These are phyloP conservation scores for Goffeauzyma gilvescens DNA, from an alignment of 768 basidiomycete genomes.

Conservation along the genomic window DNA sequence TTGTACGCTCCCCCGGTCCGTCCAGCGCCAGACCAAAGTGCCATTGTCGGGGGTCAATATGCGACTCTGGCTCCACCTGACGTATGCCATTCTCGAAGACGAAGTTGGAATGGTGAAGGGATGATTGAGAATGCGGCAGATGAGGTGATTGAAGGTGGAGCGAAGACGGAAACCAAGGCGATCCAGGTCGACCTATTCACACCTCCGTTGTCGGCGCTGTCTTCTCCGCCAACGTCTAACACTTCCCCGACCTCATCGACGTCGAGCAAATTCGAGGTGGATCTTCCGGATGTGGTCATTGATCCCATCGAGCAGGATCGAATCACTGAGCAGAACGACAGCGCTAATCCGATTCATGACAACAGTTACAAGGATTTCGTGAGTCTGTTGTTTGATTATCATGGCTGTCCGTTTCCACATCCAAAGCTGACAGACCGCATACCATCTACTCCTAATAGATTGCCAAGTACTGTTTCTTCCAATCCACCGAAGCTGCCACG, in stretches of 20 bases:
- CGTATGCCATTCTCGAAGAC: conserved; percentile 17
- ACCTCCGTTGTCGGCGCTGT: conserved; percentile 23
- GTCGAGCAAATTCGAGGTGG: conserved; percentile 13
- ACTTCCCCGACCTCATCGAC: conserved; percentile 14
- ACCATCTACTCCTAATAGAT: conserved; percentile 17
- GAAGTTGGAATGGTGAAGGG: conserved; percentile 26
- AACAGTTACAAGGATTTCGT: conserved; percentile 27
- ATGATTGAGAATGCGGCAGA: conserved; percentile 11
- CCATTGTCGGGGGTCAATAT: conserved; percentile 19
- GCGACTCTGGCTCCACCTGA: conserved; percentile 16
- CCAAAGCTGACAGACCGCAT: not conserved
- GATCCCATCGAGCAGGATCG: conserved; percentile 20
- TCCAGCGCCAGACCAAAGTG: conserved; percentile 11
- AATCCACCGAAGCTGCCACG: conserved; percentile 12
- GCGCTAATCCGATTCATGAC: not conserved
- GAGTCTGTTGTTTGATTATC: conserved; percentile 8
- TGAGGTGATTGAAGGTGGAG: not conserved
- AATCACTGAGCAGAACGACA: conserved; percentile 3
- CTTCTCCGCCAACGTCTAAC: conserved; percentile 24
- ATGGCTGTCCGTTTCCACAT: not conserved
- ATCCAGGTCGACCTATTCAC: conserved; percentile 15
- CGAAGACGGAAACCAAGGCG: not conserved
- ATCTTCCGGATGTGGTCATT: conserved; percentile 13
- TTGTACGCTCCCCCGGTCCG: not conserved
- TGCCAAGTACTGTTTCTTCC: conserved; percentile 31